A percentile compares a stretch with the other conserved stretches of the same genome.
Conservation (phyloP, 495 filamentous ascomycete genomes). For the Talaromyces trachyspermus region DNA sequence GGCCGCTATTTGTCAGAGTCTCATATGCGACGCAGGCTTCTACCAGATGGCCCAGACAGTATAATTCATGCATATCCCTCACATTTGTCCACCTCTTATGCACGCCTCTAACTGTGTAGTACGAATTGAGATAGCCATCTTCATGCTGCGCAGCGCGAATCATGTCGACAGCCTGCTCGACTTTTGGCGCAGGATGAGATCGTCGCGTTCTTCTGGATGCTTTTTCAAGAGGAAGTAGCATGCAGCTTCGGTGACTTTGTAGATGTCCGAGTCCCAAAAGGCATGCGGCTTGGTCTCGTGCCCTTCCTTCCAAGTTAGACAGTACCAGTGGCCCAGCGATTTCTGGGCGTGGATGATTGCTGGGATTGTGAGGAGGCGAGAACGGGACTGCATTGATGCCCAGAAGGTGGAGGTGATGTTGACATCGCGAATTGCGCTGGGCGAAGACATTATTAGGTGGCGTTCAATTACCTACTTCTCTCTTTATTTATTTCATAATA, state of each 20-base stretch:
- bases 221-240: slow-evolving; percentile 46
- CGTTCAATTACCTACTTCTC: too few relatives aligned
- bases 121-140: slow-evolving; percentile 54
- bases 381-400: slow-evolving; percentile 5
- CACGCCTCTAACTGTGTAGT: slow-evolving; percentile 48
- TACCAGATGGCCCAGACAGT: slow-evolving; percentile 48
- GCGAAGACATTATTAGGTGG: slow-evolving; percentile 6
- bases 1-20: slow-evolving; percentile 40
- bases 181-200: slow-evolving; percentile 39
- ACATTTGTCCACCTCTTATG: slow-evolving; percentile 48
- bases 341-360: slow-evolving; percentile 7
- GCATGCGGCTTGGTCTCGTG: slow-evolving; percentile 5
- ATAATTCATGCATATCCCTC: slow-evolving; percentile 55
- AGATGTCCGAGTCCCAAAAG: slow-evolving; percentile 51
- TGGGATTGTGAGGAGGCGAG: slow-evolving; percentile 5
- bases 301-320: slow-evolving; percentile 6
- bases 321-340: slow-evolving; percentile 2
- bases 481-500: too few relatives aligned
- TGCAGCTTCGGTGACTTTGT: slow-evolving; percentile 55
- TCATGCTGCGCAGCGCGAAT: slow-evolving; percentile 45
- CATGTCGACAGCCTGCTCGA: slow-evolving; percentile 49
- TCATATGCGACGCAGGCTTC: slow-evolving; percentile 51
- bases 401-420: slow-evolving; percentile 5
- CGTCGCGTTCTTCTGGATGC: too few relatives aligned
- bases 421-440: slow-evolving; percentile 4